Evolutionary conservation across 768 basidiomycete species (phyloP), one percentile per base, ranked within the genome.

Genomic region (Candolleomyces aberdarensis): DNA sequence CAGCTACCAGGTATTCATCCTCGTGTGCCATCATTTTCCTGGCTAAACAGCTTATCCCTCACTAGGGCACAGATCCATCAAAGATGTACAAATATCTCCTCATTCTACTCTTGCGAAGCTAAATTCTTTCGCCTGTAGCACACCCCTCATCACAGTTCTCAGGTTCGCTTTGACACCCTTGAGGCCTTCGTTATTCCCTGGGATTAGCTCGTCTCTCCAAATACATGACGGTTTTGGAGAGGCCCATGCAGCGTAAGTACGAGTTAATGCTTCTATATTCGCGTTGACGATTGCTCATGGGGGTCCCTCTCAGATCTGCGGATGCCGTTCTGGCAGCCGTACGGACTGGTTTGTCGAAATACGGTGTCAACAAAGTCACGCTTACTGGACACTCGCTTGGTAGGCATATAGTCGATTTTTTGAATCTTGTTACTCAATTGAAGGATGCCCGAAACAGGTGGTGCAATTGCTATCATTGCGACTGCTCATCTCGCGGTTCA

Each of bases 151-250:
- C 56, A 85, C 82, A 11, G 83, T 86, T 65, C 56, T 65, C 58
- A 70, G 84, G 60, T 70, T 86, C 53, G 0, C 71, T 31, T 71
- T 75, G 66, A 68, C 71, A 31, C 64, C 59, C 15, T 74, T 86
- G 32, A 70, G 83, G 64, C 32, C 76, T 1, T 68, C 70, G 0
- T 76, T 87, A 10, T 87, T 87, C 74, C 86, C 86, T 3, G 85
- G 84, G 1, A 68, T 85, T 11, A 65, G 76, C 31, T 69, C 69
- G 17, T 70, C 57, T 39, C 78, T 84, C n/a, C 64, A 68, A 58
- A 84, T 80, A 15, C 86, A 84, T 64, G 73, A 76, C 41, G 86
- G 87, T 5, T 88, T 87, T 68, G 74, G 78, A 1, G 67, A 78
- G 40, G 76, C 77, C 54, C 85, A 86, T 44, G 78, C 81, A 1